These are phyloP conservation scores for Stagonosporopsis vannaccii DNA, from an alignment of 2,329 filamentous ascomycete genomes.

Conservation along the genomic window DNA sequence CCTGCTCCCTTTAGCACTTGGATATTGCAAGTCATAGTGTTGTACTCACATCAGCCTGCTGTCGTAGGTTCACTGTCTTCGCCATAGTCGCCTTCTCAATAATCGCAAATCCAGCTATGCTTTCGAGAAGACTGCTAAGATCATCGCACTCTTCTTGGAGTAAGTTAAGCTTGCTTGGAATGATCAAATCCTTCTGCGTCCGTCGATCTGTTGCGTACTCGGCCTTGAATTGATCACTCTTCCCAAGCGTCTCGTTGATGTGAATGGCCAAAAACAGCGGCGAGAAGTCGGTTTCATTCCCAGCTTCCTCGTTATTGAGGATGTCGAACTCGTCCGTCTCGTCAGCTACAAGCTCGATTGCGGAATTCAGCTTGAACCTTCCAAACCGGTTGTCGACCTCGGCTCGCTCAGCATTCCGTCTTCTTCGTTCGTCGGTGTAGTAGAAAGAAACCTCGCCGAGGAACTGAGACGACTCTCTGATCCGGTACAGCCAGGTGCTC, in stretches of 20 bases:
- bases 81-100: slow-evolving; percentile 94
- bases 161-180: slow-evolving; percentile 78
- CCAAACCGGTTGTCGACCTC: slow-evolving; percentile 77
- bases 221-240: slow-evolving; percentile 86
- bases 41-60: slow-evolving; percentile 75
- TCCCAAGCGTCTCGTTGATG: slow-evolving; percentile 92
- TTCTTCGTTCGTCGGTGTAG: slow-evolving; percentile 86
- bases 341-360: slow-evolving; percentile 93
- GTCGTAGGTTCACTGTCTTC: slow-evolving; percentile 79
- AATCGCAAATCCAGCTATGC: slow-evolving; percentile 95
- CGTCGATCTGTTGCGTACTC: slow-evolving; percentile 93
- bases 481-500: slow-evolving; percentile 95
- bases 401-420: slow-evolving; percentile 81
- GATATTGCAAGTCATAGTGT: rapidly evolving
- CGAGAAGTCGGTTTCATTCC: slow-evolving; percentile 91
- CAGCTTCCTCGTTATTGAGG: slow-evolving; percentile 80
- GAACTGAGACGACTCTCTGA: slow-evolving; percentile 95
- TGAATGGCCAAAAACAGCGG: slow-evolving; percentile 94
- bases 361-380: slow-evolving; percentile 91
- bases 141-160: slow-evolving; percentile 83
- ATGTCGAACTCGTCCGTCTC: slow-evolving; percentile 96
- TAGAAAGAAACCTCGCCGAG: slow-evolving; percentile 96
- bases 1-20: slow-evolving; percentile 55
- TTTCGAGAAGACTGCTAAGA: slow-evolving; percentile 89
- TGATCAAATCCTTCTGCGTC: slow-evolving; percentile 87